A percentile compares a stretch with the other conserved stretches of the same genome.
Conservation (phyloP, 2,329 filamentous ascomycete species). For the Aureobasidium sp. region DNA sequence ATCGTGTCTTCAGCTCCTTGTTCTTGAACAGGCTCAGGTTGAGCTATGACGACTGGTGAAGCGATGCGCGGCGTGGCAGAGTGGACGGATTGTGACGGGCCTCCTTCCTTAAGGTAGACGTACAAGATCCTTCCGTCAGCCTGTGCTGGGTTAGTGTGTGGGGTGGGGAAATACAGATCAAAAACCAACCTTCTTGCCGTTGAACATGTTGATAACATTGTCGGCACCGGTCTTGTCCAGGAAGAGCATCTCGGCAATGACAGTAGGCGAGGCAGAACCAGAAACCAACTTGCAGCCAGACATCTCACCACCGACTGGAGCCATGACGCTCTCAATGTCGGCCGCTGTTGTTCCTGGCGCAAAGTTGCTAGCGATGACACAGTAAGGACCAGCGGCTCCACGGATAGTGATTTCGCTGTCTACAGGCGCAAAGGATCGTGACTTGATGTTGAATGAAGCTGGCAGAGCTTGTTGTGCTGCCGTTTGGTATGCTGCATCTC, state of each 20-base stretch:
- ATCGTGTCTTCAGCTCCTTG: constrained; percentile 40
- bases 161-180: neutral
- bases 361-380: constrained; percentile 83
- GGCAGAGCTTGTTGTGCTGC: constrained; percentile 7
- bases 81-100: constrained; percentile 34
- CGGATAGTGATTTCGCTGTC: constrained; percentile 70
- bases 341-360: constrained; percentile 83
- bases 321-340: constrained; percentile 86
- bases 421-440: neutral
- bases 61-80: constrained; percentile 10
- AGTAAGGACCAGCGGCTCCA: constrained; percentile 71
- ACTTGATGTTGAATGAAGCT: constrained; percentile 24
- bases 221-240: constrained; percentile 77
- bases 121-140: constrained; percentile 79
- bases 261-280: constrained; percentile 67
- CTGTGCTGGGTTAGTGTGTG: constrained; percentile 41
- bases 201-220: constrained; percentile 77
- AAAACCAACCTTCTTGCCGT: constrained; percentile 75
- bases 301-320: constrained; percentile 73
- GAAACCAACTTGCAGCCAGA: constrained; percentile 71
- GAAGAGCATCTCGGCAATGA: constrained; percentile 83
- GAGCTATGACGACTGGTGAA: constrained; percentile 2
- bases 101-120: constrained; percentile 73
- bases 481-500: constrained; percentile 13
- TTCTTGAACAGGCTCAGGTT: constrained; percentile 8